Evolutionary conservation across 495 filamentous ascomycete genomes (phyloP).

Genomic region (Neurospora sp.): DNA sequence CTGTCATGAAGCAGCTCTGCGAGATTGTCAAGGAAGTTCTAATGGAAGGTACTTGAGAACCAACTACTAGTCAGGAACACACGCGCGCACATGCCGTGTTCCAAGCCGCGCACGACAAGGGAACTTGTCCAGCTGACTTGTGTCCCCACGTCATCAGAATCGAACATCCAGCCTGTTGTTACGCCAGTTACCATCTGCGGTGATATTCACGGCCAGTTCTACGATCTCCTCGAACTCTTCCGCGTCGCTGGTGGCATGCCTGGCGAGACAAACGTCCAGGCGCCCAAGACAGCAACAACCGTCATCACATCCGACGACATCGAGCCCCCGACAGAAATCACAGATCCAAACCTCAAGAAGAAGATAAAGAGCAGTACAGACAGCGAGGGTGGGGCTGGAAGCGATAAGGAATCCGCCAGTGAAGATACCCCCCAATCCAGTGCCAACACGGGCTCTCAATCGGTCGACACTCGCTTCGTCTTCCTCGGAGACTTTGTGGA

Average conservation of each 20-base stretch:
- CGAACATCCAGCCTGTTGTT: conserved; percentile 91
- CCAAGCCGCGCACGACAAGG: background rate
- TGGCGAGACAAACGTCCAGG: conserved; percentile 55
- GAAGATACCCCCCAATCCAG: conserved; percentile 31
- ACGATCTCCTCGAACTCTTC: conserved; percentile 94
- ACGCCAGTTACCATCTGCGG: conserved; percentile 98
- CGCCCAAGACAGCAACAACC: conserved; percentile 50
- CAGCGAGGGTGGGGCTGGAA: conserved; percentile 22
- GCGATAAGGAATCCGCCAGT: conserved; percentile 25
- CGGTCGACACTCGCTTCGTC: conserved; percentile 76
- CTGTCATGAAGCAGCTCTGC: conserved; percentile 95
- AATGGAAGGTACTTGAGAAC: conserved; percentile 68
- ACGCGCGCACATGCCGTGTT: background rate
- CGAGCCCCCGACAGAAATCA: conserved; percentile 77
- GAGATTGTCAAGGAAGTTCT: conserved; percentile 97
- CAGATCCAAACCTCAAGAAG: conserved; percentile 70
- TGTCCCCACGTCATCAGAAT: conserved; percentile 48
- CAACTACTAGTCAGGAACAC: background rate
- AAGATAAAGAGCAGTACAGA: conserved; percentile 49
- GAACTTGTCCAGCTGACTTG: background rate
- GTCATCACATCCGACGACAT: conserved; percentile 77
- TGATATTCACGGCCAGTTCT: conserved; percentile 98
- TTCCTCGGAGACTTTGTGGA: conserved; percentile 98
- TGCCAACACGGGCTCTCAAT: conserved; percentile 38
- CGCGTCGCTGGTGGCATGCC: conserved; percentile 94